Conservation (phyloP, 2,329 filamentous ascomycete genomes). For the Penicillium sp. region DNA sequence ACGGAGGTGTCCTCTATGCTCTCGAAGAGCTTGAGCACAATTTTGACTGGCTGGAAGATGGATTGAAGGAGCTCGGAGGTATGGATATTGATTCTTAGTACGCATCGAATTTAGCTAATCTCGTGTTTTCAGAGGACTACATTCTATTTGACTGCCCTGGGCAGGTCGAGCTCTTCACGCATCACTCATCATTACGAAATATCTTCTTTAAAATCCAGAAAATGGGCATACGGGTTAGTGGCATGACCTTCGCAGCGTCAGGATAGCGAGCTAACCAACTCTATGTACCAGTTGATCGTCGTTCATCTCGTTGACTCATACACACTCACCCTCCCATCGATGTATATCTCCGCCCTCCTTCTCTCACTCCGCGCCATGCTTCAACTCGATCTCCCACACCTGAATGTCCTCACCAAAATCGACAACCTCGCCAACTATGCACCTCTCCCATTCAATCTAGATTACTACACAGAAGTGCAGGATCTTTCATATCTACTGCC, state of each 20-base stretch:
- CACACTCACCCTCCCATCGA: conserved; percentile 85
- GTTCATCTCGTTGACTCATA: conserved; percentile 94
- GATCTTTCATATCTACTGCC: conserved; percentile 84
- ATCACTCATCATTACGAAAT: conserved; percentile 87
- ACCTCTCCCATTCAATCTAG: conserved; percentile 88
- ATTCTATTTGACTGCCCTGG: conserved; percentile 94
- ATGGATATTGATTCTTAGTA: conserved; percentile 17
- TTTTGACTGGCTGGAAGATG: conserved; percentile 85
- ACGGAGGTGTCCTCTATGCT: conserved; percentile 89
- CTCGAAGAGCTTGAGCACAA: conserved; percentile 95
- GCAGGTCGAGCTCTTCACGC: conserved; percentile 95
- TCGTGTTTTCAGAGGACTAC: conserved; percentile 70
- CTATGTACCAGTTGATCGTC: conserved; percentile 71
- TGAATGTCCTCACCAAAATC: conserved; percentile 97
- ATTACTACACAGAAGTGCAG: conserved; percentile 97
- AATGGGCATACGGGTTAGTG: conserved; percentile 80
- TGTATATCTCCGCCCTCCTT: conserved; percentile 92
- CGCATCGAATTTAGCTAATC: not conserved
- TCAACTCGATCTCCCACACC: conserved; percentile 93
- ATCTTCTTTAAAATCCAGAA: conserved; percentile 91
- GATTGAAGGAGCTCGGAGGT: conserved; percentile 73
- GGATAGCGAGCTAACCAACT: conserved; percentile 3
- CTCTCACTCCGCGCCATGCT: conserved; percentile 95
- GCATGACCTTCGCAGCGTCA: not conserved
- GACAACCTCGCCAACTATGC: conserved; percentile 88